Conservation (phyloP, 1,284 basidiomycete genomes). For the Mycena citricolor region DNA sequence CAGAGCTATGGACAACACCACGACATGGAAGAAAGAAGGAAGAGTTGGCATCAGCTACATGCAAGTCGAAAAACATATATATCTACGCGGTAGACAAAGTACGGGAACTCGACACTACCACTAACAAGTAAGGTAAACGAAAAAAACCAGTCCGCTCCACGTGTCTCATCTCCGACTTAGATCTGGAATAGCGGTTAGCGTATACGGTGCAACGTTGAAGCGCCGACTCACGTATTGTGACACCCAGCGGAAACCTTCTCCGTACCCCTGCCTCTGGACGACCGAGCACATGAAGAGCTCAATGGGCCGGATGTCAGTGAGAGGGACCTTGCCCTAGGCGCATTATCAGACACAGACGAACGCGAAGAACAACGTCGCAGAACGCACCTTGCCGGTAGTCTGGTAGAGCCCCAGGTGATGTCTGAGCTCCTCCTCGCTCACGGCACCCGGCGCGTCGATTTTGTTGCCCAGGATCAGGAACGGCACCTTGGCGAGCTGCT, state of each 20-base stretch:
- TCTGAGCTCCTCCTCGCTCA: conserved; percentile 96
- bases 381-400: conserved; percentile 93
- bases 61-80: conserved; percentile 2
- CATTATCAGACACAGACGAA: conserved; percentile 18
- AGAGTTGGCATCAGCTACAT: conserved; percentile 12
- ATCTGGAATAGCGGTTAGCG: too few relatives aligned
- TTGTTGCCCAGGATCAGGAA: conserved; percentile 99
- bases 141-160: too few relatives aligned
- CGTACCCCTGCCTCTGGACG: conserved; percentile 98
- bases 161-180: too few relatives aligned
- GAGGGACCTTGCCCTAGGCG: conserved; percentile 89
- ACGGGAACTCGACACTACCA: too few relatives aligned
- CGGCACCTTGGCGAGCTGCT: conserved; percentile 93
- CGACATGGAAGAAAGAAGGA: conserved; percentile 48
- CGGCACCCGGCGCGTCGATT: conserved; percentile 97
- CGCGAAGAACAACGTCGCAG: not conserved
- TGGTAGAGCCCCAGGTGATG: conserved; percentile 96
- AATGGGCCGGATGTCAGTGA: conserved; percentile 96
- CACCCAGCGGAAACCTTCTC: conserved; percentile 97
- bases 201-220: too few relatives aligned
- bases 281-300: conserved; percentile 99
- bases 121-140: too few relatives aligned
- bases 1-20: conserved; percentile 56
- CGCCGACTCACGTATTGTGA: conserved; percentile 87
- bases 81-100: too few relatives aligned